Evolutionary conservation across 495 filamentous ascomycete genomes (phyloP), one percentile per base, ranked within the genome.

Genomic region (Penicillium canescens): DNA sequence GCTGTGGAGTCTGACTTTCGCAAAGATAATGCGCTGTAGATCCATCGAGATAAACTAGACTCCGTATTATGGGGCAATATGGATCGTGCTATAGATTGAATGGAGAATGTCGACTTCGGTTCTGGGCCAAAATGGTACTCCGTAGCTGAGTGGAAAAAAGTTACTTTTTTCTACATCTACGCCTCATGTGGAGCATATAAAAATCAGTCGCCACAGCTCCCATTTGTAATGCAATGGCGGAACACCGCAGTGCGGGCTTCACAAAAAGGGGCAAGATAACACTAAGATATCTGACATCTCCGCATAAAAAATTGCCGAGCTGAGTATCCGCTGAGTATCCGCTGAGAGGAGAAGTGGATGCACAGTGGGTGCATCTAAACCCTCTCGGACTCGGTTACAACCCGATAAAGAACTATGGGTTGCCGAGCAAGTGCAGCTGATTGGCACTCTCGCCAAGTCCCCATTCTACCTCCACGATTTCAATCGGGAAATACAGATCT

Each of bases 1-100:
- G 44, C 60, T 26, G 69, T 78, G 43, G 52, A 55, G 44, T 48
- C 36, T 10, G 76, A 81, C 12, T 81, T 79, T 44, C 33, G 65
- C 24, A 54, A 26, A 23, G 41, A 12, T 24, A 34, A 38, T 47
- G n/a, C 6, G 28, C 28, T 31, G 14, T 16, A 21, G 6, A 18
- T 16, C 14, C 8, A 24, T 23, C 28, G 3, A 41, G 21, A n/a
- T 9, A 11, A 21, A 23, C 20, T 35, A 46, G 28, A 35, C 13
- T 18, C 7, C 39, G 5, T 21, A 21, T 21, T 3, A 42, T 20
- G 28, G 28, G 28, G 4, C 28, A 2, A 7, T 31, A 2, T 31
- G 28, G 28, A 31, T 5, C 7, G 28, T 9, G 28, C 28, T 31
- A 31, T 31, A 31, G 28, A 31, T 31, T 31, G 28, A 31, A 24